Conservation (phyloP, 1,139 yeast species). For the Protomyces arabidopsidicola region DNA sequence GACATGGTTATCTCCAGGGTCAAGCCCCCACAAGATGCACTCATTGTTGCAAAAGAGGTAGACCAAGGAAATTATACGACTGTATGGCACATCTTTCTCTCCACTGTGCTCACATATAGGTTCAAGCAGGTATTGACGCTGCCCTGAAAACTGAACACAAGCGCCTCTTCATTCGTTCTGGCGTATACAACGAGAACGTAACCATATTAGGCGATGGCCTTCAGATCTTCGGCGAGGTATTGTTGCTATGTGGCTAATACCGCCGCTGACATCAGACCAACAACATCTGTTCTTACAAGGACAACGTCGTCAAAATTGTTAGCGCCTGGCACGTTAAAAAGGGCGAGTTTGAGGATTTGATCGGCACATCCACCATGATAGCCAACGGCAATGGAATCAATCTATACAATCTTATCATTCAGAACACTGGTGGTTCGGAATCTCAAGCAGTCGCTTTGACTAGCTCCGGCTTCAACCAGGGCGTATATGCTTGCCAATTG, state of each 20-base stretch:
- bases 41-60: background rate
- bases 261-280: background rate
- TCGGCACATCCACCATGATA: background rate
- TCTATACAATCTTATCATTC: background rate
- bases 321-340: background rate
- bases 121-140: background rate
- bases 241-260: background rate
- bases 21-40: background rate
- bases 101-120: background rate
- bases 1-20: background rate
- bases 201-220: background rate
- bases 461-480: background rate
- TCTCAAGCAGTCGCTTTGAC: background rate
- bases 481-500: background rate
- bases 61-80: background rate
- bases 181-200: background rate
- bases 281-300: background rate
- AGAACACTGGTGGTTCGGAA: background rate
- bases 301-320: background rate
- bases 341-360: background rate
- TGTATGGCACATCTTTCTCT: background rate
- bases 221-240: background rate
- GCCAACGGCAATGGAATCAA: background rate
- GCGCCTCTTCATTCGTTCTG: background rate
- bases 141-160: background rate